Percentiles rank a stretch among this genome's conserved stretches.
Conservation (phyloP, 768 basidiomycete species). For the Calocybe gangraenosa region DNA sequence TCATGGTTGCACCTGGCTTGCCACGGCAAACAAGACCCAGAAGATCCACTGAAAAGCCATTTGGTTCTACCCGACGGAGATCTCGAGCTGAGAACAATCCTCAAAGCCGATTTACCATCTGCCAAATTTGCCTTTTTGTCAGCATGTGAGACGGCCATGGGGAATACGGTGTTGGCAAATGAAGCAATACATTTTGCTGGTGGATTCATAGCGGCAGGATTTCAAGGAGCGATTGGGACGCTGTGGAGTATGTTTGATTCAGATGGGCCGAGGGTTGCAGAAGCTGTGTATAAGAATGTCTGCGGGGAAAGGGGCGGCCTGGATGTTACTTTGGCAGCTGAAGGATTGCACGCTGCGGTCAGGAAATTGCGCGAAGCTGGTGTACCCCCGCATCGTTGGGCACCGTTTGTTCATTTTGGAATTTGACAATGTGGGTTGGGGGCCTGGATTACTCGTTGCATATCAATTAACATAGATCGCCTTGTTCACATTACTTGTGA, state of each 20-base stretch:
- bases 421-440: too few relatives aligned
- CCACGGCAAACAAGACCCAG: conserved; percentile 18
- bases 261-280: conserved; percentile 13
- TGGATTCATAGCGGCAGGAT: conserved; percentile 24
- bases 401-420: too few relatives aligned
- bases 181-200: conserved; percentile 30
- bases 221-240: conserved; percentile 19
- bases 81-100: conserved; percentile 20
- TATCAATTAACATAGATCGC: too few relatives aligned
- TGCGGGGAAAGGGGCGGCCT: conserved; percentile 5
- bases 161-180: conserved; percentile 15
- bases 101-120: conserved; percentile 12
- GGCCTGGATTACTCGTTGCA: too few relatives aligned
- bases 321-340: conserved; percentile 10
- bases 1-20: conserved; percentile 21
- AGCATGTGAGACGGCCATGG: conserved; percentile 23
- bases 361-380: conserved; percentile 3
- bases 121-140: conserved; percentile 33
- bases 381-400: too few relatives aligned
- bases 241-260: conserved; percentile 18
- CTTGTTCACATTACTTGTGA: too few relatives aligned
- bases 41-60: conserved; percentile 15
- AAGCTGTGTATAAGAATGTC: conserved; percentile 10
- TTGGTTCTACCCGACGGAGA: conserved; percentile 15
- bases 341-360: conserved; percentile 13